Percentiles rank a stretch among this genome's conserved stretches.
Conservation (phyloP, 495 filamentous ascomycete genomes). For the Darksidea phi region DNA sequence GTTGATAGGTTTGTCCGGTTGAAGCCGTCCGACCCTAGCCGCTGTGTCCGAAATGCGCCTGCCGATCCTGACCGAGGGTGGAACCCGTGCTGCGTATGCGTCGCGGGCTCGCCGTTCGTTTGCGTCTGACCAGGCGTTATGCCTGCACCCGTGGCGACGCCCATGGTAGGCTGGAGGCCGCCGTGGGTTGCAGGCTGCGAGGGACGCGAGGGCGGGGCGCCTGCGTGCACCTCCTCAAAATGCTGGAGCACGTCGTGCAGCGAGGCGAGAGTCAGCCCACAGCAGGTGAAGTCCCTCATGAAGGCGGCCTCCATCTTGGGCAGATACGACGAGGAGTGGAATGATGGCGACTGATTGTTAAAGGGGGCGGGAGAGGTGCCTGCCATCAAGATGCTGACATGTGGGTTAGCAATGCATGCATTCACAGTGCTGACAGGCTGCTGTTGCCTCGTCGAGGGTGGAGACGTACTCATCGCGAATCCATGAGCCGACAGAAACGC, state of each 20-base stretch:
- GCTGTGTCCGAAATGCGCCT: conserved; percentile 21
- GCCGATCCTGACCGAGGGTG: conserved; percentile 17
- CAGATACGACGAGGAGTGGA: conserved; percentile 95
- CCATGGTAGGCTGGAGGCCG: conserved; percentile 47
- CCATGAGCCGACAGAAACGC: conserved; percentile 92
- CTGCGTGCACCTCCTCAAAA: conserved; percentile 90
- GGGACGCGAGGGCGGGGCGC: conserved; percentile 56
- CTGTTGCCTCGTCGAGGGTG: conserved; percentile 1
- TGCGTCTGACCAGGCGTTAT: conserved; percentile 19
- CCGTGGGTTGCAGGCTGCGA: conserved; percentile 53
- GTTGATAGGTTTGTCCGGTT: conserved; percentile 42
- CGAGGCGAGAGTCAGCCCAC: conserved; percentile 78
- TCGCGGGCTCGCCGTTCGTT: conserved; percentile 48
- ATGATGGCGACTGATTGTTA: conserved; percentile 75
- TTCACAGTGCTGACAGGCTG: conserved; percentile 8
- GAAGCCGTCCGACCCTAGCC: conserved; percentile 38
- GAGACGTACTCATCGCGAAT: conserved; percentile 93
- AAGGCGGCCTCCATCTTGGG: conserved; percentile 97
- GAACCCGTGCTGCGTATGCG: conserved; percentile 34
- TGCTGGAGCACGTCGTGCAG: conserved; percentile 94
- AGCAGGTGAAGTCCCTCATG: conserved; percentile 94
- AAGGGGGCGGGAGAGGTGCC: conserved; percentile 90
- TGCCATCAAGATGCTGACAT: conserved; percentile 88
- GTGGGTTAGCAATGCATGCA: conserved; percentile 7
- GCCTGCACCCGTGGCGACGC: conserved; percentile 37